Base-by-base conservation (phyloP, 345 rosid genomes). In the Lumnitzera racemosa region DNA sequence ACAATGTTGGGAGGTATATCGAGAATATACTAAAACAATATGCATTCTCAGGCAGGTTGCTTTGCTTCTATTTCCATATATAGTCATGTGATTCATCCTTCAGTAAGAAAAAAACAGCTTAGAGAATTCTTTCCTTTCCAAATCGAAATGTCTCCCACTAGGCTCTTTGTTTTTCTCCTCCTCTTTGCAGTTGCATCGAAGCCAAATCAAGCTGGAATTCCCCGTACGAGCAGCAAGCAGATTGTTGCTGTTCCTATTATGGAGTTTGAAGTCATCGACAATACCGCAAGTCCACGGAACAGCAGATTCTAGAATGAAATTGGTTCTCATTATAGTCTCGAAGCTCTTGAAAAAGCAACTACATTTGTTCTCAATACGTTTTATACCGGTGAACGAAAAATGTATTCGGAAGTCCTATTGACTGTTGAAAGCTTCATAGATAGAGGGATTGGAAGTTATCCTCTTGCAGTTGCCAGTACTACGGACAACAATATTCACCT, bases 241-340 rank as follows among this genome's bases (percentile, higher is more conserved):
- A 36, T 7, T 5, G 43, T 1, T 5, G 43, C 1, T 36, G 10
- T 2, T 9, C 9, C 43, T 36, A 9, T 36, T 4, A 36, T 4
- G 10, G 66, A 36, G 50, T 62, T 43, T 43, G 31, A 29, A 17
- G 49, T 62, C 49, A 17, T 15, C 9, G n/a, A 4, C 12, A 9
- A 12, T 36, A 36, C 43, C 43, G 0, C 43, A 11, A 41, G 51
- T 51, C 46, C 69, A 29, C 46, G 62, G 31, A 56, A 36, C 46
- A 51, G 51, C 56, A 58, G 62, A 62, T 65, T 65, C 57, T 0
- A 50, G 62, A 65, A 13, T 1, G 58, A 57, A 46, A 65, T 65
- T 13, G 47, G 69, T 51, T 36, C 1, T 4, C 7, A 27, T 43
- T 43, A 51, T 24, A 56, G 56, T 17, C 48, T 14, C 15, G 13